phyloP scores from a whole-genome alignment of 345 rosid species.

The Eucalyptus brandiana region DNA sequence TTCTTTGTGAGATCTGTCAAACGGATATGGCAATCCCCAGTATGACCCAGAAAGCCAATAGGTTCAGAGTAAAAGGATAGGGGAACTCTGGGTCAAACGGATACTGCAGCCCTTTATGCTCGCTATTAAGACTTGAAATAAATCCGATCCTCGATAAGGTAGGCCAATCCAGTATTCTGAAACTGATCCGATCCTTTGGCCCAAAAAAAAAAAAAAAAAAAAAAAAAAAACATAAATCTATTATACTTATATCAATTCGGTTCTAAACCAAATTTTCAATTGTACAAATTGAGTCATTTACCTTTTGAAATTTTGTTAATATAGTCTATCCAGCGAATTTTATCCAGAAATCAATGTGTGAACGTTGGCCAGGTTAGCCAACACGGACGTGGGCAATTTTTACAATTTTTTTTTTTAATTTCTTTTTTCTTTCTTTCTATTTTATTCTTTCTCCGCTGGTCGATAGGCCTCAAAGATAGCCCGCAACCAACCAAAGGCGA shows the following conservation, averaged over 20 bases:
- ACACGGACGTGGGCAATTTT: fast-evolving
- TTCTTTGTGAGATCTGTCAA: not conserved
- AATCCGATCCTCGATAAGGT: fast-evolving
- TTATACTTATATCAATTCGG: no score
- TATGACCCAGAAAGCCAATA: not conserved
- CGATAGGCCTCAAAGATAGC: fast-evolving
- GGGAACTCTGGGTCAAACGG: no score
- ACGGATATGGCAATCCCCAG: not conserved
- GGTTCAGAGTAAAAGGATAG: not conserved
- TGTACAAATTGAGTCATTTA: no score
- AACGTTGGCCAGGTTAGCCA: no score
- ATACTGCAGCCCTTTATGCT: no score
- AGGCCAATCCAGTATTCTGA: fast-evolving
- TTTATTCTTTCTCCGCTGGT: fast-evolving
- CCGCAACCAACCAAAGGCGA: fast-evolving
- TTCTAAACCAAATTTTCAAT: no score
- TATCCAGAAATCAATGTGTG: no score
- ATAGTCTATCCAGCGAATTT: fast-evolving
- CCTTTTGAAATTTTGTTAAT: no score
- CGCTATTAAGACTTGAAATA: no score
- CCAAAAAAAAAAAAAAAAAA: no score
- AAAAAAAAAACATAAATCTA: no score
- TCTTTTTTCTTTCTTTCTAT: fast-evolving
- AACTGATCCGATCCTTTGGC: fast-evolving
- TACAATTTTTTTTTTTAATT: no score